Base-by-base conservation (phyloP, 495 filamentous ascomycete species). In the Lichenothelia convexa region DNA sequence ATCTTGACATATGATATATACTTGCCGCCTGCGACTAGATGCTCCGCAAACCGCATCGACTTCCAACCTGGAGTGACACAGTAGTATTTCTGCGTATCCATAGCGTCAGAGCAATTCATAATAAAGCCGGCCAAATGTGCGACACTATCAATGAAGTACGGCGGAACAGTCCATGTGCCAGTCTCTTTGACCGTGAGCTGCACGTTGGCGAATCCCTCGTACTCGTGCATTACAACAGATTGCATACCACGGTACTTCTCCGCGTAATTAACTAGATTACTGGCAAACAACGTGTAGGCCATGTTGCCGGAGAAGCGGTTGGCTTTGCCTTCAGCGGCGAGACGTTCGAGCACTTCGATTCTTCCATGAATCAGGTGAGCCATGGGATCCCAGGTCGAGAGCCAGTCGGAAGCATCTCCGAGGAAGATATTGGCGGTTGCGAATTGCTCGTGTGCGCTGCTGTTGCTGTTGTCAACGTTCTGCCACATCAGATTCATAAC, bases 251-350 rank as follows among this genome's bases (percentile, higher is more conserved):
- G 62, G 55, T 80, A 89, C 19, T 69, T 65, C 1, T 54, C 54
- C 27, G 70, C 65, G 45, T 80, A 85, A 29, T 83, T 70, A 18
- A 82, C 79, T 3, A 85, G 57, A 29, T 73, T 61, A 12, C 60
- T 52, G n/a, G n/a, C n/a, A 44, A 87, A 78, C 9, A 85, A 59
- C 48, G 79, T 79, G 58, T 89, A 89, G 1, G 75, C 73, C 57
- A 85, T 68, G n/a, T 72, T 70, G 3, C 71, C 66, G 36, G 70
- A 69, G 46, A 80, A 32, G 32, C 47, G 48, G 36, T 56, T 30
- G 26, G 41, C 35, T 21, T 54, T 30, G 22, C 53, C 52, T 18
- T 42, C 22, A 5, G 50, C 37, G 23, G 53, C 54, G 13, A 48
- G 40, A 2, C 45, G 21, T 20, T 60, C 50, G 6, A 72, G 54